phyloP scores from a whole-genome alignment of 1,139 yeast genomes.

The Saccharomyces pastorianus region DNA sequence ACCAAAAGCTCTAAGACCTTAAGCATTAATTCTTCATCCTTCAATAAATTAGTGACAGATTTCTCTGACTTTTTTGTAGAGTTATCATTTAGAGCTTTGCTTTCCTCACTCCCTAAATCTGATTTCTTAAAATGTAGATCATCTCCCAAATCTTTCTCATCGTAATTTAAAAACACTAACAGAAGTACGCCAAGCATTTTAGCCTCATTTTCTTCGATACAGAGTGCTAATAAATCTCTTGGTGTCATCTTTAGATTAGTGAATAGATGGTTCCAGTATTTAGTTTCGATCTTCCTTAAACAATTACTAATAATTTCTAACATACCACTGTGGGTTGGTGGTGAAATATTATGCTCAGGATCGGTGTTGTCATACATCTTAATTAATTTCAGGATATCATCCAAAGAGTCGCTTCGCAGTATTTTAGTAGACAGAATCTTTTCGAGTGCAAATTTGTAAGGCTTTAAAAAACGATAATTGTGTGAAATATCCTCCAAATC shows the following conservation, averaged over 20 bases:
- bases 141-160: conserved; percentile 17
- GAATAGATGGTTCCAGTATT: conserved; percentile 53
- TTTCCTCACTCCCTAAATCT: conserved; percentile 12
- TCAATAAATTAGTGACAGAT: conserved; percentile 15
- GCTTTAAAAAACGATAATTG: conserved; percentile 18
- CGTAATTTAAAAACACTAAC: conserved; percentile 41
- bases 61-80: conserved; percentile 1
- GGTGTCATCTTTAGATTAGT: conserved; percentile 35
- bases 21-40: conserved; percentile 36
- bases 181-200: conserved; percentile 39
- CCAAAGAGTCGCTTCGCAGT: conserved; percentile 38
- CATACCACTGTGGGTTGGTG: conserved; percentile 26
- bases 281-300: conserved; percentile 57
- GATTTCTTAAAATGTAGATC: conserved; percentile 12
- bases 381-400: conserved; percentile 41
- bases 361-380: conserved; percentile 20
- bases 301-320: conserved; percentile 49
- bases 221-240: conserved; percentile 33
- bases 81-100: conserved; percentile 6
- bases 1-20: conserved; percentile 37
- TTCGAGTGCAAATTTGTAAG: conserved; percentile 29
- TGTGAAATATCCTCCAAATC: conserved; percentile 16
- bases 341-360: conserved; percentile 6
- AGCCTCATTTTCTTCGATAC: conserved; percentile 37
- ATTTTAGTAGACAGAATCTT: conserved; percentile 31